A percentile compares a stretch with the other conserved stretches of the same genome.
These are phyloP conservation scores for Emmonsiellopsis sp. DNA, from an alignment of 2,329 filamentous ascomycete species.

Conservation along the genomic window DNA sequence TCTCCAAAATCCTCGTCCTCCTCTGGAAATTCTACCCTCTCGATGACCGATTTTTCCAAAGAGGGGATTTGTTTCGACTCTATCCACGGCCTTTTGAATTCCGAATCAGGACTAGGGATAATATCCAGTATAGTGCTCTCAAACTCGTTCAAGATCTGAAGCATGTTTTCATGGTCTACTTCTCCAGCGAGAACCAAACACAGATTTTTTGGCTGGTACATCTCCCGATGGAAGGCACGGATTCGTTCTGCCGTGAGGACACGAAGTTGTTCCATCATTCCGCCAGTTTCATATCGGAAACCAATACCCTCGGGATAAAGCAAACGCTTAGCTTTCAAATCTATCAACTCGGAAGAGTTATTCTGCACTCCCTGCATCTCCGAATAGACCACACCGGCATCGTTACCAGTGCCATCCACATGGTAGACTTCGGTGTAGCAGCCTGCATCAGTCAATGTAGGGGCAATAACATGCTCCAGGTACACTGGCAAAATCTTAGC, in stretches of 20 bases:
- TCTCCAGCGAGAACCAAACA: constrained; percentile 89
- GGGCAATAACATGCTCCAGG: constrained; percentile 84
- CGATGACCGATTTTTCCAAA: constrained; percentile 61
- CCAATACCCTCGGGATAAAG: constrained; percentile 84
- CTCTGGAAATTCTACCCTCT: constrained; percentile 85
- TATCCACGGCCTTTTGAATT: constrained; percentile 84
- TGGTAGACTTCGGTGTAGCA: constrained; percentile 97
- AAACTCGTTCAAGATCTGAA: constrained; percentile 76
- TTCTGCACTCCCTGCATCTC: constrained; percentile 98
- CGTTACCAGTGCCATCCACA: constrained; percentile 83
- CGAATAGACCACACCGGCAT: constrained; percentile 95
- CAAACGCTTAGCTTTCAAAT: constrained; percentile 67
- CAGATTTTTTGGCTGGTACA: constrained; percentile 97
- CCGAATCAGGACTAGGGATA: constrained; percentile 63
- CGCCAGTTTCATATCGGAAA: constrained; percentile 96
- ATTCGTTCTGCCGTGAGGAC: constrained; percentile 82
- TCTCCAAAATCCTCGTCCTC: constrained; percentile 93
- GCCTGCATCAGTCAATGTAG: constrained; percentile 82
- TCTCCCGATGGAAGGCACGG: constrained; percentile 85
- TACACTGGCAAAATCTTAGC: constrained; percentile 91
- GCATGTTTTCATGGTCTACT: constrained; percentile 69
- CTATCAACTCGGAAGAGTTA: constrained; percentile 74
- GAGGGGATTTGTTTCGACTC: constrained; percentile 72
- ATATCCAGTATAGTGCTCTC: constrained; percentile 77
- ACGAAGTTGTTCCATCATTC: constrained; percentile 86